phyloP scores from a whole-genome alignment of 2,329 filamentous ascomycete genomes.

The Clathrospora elynae region DNA sequence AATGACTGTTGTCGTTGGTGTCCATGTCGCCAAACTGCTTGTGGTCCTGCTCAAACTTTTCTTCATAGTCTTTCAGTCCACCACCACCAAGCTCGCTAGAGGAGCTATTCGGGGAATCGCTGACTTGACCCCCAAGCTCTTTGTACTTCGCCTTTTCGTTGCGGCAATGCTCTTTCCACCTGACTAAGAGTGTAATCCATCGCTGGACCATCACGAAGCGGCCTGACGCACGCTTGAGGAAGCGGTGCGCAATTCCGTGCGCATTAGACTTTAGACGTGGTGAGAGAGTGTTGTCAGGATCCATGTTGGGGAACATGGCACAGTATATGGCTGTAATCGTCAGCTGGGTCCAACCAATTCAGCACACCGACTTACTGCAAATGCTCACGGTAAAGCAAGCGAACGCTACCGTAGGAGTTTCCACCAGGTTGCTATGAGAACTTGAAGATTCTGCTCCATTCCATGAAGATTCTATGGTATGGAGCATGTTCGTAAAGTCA shows the following conservation, averaged over 20 bases:
- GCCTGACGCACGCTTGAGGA: slow-evolving; percentile 18
- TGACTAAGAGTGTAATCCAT: slow-evolving; percentile 18
- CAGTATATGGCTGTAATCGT: slow-evolving; percentile 62
- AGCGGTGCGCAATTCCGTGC: slow-evolving; percentile 24
- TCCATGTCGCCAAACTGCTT: slow-evolving; percentile 28
- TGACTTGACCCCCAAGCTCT: slow-evolving; percentile 16
- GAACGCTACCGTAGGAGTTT: slow-evolving; percentile 71
- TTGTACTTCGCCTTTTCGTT: slow-evolving; percentile 20
- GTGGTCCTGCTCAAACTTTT: slow-evolving; percentile 24
- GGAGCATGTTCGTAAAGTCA: slow-evolving; percentile 68
- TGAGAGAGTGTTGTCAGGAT: slow-evolving; percentile 60
- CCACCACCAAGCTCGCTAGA: slow-evolving; percentile 23
- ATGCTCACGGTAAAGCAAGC: slow-evolving; percentile 70
- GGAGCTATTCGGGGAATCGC: slow-evolving; percentile 26
- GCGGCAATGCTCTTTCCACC: slow-evolving; percentile 17
- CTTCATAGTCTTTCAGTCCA: slow-evolving; percentile 25
- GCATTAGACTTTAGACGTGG: slow-evolving; percentile 21
- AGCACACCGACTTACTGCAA: slow-evolving; percentile 50
- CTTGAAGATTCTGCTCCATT: background rate
- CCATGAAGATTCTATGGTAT: slow-evolving; percentile 45
- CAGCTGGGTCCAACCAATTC: background rate
- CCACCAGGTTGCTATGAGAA: slow-evolving; percentile 65
- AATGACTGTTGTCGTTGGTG: slow-evolving; percentile 9
- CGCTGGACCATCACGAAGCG: slow-evolving; percentile 24
- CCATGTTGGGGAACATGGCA: slow-evolving; percentile 71